Base-by-base conservation (phyloP, 2,329 filamentous ascomycete species). In the Pseudophaeomoniella oleicola region DNA sequence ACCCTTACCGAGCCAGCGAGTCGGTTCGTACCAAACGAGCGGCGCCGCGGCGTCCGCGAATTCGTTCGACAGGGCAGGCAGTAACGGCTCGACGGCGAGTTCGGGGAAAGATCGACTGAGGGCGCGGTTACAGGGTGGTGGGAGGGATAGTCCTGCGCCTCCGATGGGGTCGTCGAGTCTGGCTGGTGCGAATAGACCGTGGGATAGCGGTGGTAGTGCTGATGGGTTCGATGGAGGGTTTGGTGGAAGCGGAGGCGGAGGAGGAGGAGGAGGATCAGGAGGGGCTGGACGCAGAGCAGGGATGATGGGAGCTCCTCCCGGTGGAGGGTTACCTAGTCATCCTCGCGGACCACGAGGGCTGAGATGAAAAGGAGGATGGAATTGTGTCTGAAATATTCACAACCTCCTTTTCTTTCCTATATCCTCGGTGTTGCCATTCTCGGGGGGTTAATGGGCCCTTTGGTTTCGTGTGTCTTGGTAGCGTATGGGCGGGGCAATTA, bases 11-110 rank as follows among this genome's bases (percentile, higher is more conserved):
- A 40, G 19, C 55, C 52, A 35, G 47, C 59, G 35, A 51, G 51
- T 29, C 62, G 66, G 47, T 41, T 50, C 42, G 37, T 47, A 33
- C 51, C 49, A 44, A 50, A 44, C 55, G 40, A 39, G 49, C 41
- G 46, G 59, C 40, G 43, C 58, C 42, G 52, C 56, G 50, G 55
- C 66, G 19, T 75, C 77, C 14, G 85, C 85, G 35, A 83, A 92
- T 60, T 83, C 93, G 48, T 69, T 83, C 46, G 63, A 94, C 47
- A 83, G 85, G 52, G 83, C 86, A 49, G 75, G 74, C n/a, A 70
- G 72, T 18, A 67, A 71, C 15, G 66, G 70, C 45, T 71, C 71
- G 31, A 16, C 29, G 6, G 63, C 64, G 34, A 78, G 74, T 44
- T 72, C 75, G 5, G 38, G 33, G 5, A 31, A 35, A 5, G 42